Conservation (phyloP, 257 asterid genomes). For the Solanum tarapatanum region DNA sequence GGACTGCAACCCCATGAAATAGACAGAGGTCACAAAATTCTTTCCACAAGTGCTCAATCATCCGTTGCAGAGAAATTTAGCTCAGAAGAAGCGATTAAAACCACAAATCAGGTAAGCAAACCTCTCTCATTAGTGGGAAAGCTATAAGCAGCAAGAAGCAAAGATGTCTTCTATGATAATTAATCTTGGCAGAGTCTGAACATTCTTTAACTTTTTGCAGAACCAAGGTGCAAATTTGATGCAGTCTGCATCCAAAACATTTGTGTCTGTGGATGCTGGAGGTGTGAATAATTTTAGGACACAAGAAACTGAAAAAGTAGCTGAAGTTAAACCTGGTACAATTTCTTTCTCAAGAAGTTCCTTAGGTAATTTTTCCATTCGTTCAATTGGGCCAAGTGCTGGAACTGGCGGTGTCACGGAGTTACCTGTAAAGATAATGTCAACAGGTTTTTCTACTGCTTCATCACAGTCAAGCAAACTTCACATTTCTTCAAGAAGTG, state of each 20-base stretch:
- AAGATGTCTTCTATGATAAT: not conserved
- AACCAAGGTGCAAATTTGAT: conserved; percentile 5
- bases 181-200: not conserved
- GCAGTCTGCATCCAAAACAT: conserved; percentile 6
- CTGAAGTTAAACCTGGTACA: conserved; percentile 29
- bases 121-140: conserved; percentile 7
- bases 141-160: not conserved
- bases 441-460: conserved; percentile 19
- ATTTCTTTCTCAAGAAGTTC: conserved; percentile 21
- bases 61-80: conserved; percentile 7
- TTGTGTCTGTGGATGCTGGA: conserved; percentile 5
- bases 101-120: conserved; percentile 15
- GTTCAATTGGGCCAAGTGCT: conserved; percentile 19
- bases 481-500: not conserved
- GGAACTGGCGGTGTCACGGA: conserved; percentile 17
- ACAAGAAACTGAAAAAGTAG: conserved; percentile 14
- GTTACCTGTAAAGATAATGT: conserved; percentile 18
- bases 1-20: not conserved
- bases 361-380: conserved; percentile 26
- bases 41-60: not conserved
- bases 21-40: not conserved
- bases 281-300: not conserved
- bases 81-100: conserved; percentile 14
- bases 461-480: conserved; percentile 17
- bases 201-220: not conserved